Evolutionary conservation across 371 early-diverging fungal species (phyloP).

Genomic region (Rhizomucor pusillus): DNA sequence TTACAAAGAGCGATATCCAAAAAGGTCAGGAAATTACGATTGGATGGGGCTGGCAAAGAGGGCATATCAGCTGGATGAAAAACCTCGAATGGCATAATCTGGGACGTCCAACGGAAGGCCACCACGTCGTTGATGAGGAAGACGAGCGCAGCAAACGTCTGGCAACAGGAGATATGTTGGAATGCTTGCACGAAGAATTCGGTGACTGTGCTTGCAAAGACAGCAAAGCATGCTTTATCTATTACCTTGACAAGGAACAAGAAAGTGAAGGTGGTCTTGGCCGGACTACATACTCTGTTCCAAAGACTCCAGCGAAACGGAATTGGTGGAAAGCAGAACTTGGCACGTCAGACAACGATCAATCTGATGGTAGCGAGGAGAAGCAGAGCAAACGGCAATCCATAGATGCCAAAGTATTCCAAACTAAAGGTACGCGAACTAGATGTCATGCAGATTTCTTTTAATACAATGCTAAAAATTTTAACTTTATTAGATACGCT

Average conservation of each 20-base stretch:
- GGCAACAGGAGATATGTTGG: slow-evolving; percentile 35
- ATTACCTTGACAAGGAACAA: slow-evolving; percentile 23
- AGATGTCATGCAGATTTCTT: too few species aligned
- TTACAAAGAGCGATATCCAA: slow-evolving; percentile 56
- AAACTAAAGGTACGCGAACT: too few species aligned
- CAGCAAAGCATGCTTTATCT: slow-evolving; percentile 36
- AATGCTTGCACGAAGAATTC: slow-evolving; percentile 21
- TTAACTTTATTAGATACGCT: background rate
- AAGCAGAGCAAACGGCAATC: too few species aligned
- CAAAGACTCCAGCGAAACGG: too few species aligned
- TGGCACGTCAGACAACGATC: too few species aligned
- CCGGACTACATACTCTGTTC: too few species aligned
- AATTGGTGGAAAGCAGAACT: too few species aligned
- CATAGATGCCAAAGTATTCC: too few species aligned
- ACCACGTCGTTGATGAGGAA: slow-evolving; percentile 24
- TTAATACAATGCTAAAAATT: background rate
- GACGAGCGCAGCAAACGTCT: slow-evolving; percentile 31
- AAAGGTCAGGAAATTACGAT: slow-evolving; percentile 75
- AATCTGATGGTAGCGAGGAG: too few species aligned
- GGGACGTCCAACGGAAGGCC: slow-evolving; percentile 11
- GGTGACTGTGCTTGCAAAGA: slow-evolving; percentile 49
- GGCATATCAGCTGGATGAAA: slow-evolving; percentile 42
- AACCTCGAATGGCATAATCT: slow-evolving; percentile 20
- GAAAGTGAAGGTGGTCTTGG: background rate
- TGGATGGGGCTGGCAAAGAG: slow-evolving; percentile 72